phyloP scores from a whole-genome alignment of 352 stramenopile species.

The Globisporangium paddicum region DNA sequence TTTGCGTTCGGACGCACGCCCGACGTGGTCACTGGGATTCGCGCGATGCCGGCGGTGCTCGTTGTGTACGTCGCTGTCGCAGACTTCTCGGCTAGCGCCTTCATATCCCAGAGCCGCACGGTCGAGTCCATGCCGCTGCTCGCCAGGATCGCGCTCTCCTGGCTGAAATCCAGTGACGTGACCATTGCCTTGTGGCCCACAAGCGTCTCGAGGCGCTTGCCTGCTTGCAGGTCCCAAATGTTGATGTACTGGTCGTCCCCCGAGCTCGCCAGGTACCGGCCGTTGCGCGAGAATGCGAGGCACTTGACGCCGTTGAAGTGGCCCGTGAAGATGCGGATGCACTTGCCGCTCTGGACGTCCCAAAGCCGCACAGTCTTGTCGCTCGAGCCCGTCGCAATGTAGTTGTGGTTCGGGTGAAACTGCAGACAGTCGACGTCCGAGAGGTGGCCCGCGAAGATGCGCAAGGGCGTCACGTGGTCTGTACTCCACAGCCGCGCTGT shows the following conservation, averaged over 20 bases:
- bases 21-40: conserved; percentile 26
- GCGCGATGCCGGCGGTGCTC: conserved; percentile 17
- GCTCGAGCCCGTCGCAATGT: conserved; percentile 90
- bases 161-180: conserved; percentile 73
- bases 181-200: conserved; percentile 73
- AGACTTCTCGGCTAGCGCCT: conserved; percentile 56
- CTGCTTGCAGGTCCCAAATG: conserved; percentile 92
- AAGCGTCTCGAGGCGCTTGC: conserved; percentile 82
- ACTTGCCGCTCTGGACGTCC: conserved; percentile 92
- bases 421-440: conserved; percentile 89
- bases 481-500: conserved; percentile 93
- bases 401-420: conserved; percentile 97
- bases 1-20: conserved; percentile 14
- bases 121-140: conserved; percentile 76
- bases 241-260: conserved; percentile 90
- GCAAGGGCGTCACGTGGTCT: conserved; percentile 87
- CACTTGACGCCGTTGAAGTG: conserved; percentile 86
- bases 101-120: conserved; percentile 84
- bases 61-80: conserved; percentile 18
- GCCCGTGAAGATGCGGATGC: conserved; percentile 90
- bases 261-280: conserved; percentile 83
- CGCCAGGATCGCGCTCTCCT: conserved; percentile 71
- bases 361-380: conserved; percentile 94
- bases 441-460: conserved; percentile 92
- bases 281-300: conserved; percentile 89